Conservation (phyloP, 2,329 filamentous ascomycete species). For the Orbilia ellipsospora region DNA sequence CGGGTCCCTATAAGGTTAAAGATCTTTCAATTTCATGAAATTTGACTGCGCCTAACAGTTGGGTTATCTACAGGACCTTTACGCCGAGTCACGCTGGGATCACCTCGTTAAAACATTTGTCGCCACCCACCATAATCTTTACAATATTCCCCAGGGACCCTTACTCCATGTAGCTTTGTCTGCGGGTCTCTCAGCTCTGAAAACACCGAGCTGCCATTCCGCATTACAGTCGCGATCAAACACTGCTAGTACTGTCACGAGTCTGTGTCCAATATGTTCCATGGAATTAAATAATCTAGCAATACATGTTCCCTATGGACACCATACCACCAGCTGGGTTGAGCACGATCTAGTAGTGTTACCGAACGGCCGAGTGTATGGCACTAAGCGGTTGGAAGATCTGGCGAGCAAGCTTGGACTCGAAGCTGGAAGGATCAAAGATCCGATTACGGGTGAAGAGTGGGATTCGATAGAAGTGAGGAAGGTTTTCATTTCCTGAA, state of each 20-base stretch:
- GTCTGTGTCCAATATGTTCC: constrained; percentile 93
- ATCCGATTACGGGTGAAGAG: constrained; percentile 79
- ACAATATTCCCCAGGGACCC: constrained; percentile 82
- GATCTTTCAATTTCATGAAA: neutral
- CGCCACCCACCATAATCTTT: constrained; percentile 84
- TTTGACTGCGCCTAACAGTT: constrained; percentile 13
- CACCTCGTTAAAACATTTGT: constrained; percentile 83
- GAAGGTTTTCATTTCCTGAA: constrained; percentile 82
- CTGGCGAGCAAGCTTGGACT: constrained; percentile 84
- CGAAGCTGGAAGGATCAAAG: constrained; percentile 74
- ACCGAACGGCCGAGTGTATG: constrained; percentile 88
- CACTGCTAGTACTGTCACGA: constrained; percentile 72
- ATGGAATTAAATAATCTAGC: constrained; percentile 94
- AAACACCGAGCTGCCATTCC: constrained; percentile 92
- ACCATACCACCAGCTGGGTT: constrained; percentile 93
- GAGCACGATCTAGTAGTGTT: constrained; percentile 87
- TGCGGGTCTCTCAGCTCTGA: constrained; percentile 90
- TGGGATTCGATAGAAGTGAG: constrained; percentile 73
- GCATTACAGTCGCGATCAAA: constrained; percentile 69
- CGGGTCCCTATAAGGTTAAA: constrained; percentile 70
- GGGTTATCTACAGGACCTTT: constrained; percentile 70
- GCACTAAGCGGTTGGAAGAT: constrained; percentile 76
- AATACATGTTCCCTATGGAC: constrained; percentile 87
- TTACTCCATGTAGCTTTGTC: constrained; percentile 90
- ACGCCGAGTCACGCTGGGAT: constrained; percentile 77